Base-by-base conservation (phyloP, 2,329 filamentous ascomycete genomes). In the Penicillium carneum region DNA sequence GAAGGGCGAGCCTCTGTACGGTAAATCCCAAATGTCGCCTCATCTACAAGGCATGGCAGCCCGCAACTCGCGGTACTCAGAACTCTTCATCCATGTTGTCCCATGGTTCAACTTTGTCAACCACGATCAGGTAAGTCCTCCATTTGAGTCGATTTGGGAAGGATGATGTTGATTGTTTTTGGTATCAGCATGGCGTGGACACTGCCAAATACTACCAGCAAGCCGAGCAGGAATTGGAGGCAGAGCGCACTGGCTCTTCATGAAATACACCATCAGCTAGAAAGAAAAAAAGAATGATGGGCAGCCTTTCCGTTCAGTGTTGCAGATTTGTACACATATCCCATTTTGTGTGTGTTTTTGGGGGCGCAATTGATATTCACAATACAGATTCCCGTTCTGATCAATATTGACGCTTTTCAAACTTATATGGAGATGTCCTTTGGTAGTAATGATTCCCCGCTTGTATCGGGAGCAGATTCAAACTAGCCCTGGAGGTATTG, bases 51-150 rank as follows among this genome's bases (percentile, higher is more conserved):
- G 94, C 62, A 90, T 97, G 41, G 93, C 95, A 54, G 88, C 92
- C 62, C 86, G 95, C 71, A 96, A 99, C 83, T 97, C 93, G 74
- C 86, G 95, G 75, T 98, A 97, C 84, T 89, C 91, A 39, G 90
- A 90, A 42, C 84, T 95, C 34, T 95, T 94, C 79, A 82, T 91
- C 68, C 90, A 93, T 75, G 87, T 94, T 57, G 82, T 99, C 59
- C 93, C 94, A 41, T 98, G 93, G 95, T 94, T 97, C 82, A 99
- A 99, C 84, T 90, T 99, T 81, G 94, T 97, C 74, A 98, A 99
- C 81, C 95, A 99, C 81, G 89, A 87, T 76, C 86, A 88, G 77
- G 84, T 85, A 72, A 69, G 79, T 71, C n/a, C 53, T 34, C 20
- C 14, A 33, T 16, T 42, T 10, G 16, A 33, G 3, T 43, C 20